phyloP scores from a whole-genome alignment of 2,329 filamentous ascomycete species.

The Cladophialophora immunda region DNA sequence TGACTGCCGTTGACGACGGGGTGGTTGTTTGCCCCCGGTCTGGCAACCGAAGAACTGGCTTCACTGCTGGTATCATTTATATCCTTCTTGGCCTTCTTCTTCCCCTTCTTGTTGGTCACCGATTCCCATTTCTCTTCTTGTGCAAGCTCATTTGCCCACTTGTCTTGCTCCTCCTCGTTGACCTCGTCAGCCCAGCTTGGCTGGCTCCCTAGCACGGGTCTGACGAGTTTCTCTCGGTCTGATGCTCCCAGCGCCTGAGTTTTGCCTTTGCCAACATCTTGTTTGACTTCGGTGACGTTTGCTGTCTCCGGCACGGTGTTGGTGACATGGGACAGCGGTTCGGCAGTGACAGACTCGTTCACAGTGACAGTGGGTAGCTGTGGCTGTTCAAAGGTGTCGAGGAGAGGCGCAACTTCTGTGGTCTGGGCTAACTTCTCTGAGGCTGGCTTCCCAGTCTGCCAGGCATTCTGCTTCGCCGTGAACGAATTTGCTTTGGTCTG shows the following conservation, averaged over 20 bases:
- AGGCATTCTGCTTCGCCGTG: slow-evolving; percentile 63
- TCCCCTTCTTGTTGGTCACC: slow-evolving; percentile 66
- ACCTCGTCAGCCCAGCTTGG: slow-evolving; percentile 58
- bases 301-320: slow-evolving; percentile 18
- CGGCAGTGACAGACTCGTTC: slow-evolving; percentile 33
- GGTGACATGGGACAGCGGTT: slow-evolving; percentile 26
- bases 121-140: slow-evolving; percentile 68
- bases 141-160: slow-evolving; percentile 58
- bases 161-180: slow-evolving; percentile 69
- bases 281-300: slow-evolving; percentile 24
- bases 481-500: slow-evolving; percentile 74
- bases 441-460: slow-evolving; percentile 51
- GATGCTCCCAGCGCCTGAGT: slow-evolving; percentile 33
- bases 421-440: slow-evolving; percentile 35
- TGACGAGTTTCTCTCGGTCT: slow-evolving; percentile 28
- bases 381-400: slow-evolving; percentile 54
- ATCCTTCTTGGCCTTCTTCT: slow-evolving; percentile 58
- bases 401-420: slow-evolving; percentile 43
- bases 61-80: slow-evolving; percentile 55
- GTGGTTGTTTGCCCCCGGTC: slow-evolving; percentile 17
- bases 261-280: slow-evolving; percentile 34
- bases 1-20: slow-evolving; percentile 31
- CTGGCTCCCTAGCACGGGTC: slow-evolving; percentile 39
- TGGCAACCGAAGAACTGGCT: slow-evolving; percentile 43
- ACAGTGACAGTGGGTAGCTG: slow-evolving; percentile 16